These are phyloP conservation scores for Trichophyton schoenleinii DNA, from an alignment of 2,329 filamentous ascomycete genomes.

Conservation along the genomic window DNA sequence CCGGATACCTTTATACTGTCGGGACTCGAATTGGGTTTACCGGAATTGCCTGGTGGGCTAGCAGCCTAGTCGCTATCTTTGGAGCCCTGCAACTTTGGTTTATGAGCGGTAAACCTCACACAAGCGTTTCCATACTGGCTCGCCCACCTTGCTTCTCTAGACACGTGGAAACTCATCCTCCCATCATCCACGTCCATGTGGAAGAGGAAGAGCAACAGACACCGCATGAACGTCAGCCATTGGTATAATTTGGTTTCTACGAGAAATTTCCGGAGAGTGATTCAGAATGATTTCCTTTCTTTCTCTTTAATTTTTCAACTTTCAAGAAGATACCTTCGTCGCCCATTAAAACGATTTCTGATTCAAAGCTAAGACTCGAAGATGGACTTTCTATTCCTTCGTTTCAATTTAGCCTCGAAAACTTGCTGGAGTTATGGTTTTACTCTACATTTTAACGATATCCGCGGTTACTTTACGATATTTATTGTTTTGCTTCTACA, in stretches of 20 bases:
- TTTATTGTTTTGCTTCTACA: not conserved
- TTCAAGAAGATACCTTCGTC: not conserved
- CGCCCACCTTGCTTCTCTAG: constrained; percentile 9
- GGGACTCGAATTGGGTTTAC: constrained; percentile 47
- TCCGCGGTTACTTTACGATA: not conserved
- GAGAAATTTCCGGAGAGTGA: too few relatives aligned
- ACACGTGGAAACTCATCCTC: not conserved
- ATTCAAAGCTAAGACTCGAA: too few relatives aligned
- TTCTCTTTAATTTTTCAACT: not conserved
- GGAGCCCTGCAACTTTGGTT: constrained; percentile 47
- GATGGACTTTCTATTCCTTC: not conserved
- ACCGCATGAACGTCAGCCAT: not conserved
- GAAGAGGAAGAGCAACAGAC: not conserved
- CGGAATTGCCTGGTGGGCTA: constrained; percentile 52
- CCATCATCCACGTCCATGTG: constrained; percentile 10
- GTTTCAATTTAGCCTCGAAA: not conserved
- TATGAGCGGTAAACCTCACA: constrained; percentile 38
- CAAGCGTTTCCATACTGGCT: constrained; percentile 26
- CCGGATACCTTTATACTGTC: constrained; percentile 53
- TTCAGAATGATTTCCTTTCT: not conserved
- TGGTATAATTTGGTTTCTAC: not conserved
- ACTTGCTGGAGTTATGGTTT: not conserved
- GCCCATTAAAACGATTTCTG: too few relatives aligned
- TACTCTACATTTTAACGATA: not conserved
- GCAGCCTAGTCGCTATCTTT: constrained; percentile 42